Conservation (phyloP, 257 asterid genomes). For the Lithospermum erythrorhizon region DNA sequence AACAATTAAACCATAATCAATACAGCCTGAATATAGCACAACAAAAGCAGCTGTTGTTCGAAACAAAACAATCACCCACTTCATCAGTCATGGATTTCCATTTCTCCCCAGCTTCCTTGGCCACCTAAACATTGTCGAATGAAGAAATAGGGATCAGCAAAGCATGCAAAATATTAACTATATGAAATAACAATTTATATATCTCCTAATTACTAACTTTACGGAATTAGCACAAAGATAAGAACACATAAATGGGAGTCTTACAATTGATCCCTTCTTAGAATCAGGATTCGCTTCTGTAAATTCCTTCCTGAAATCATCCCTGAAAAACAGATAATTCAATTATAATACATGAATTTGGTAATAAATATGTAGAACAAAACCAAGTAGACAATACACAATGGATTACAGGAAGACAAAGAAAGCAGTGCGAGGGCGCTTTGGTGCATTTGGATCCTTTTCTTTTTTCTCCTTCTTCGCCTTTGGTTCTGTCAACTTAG, state of each 20-base stretch:
- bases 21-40: neutral
- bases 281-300: conserved; percentile 67
- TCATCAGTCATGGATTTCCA: conserved; percentile 75
- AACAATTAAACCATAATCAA: neutral
- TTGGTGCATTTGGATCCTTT: conserved; percentile 40
- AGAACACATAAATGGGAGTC: too few species aligned
- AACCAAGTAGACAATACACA: too few species aligned
- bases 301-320: conserved; percentile 54
- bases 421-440: conserved; percentile 79
- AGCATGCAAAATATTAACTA: neutral
- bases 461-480: conserved; percentile 37
- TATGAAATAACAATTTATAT: too few species aligned
- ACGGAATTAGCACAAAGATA: too few species aligned
- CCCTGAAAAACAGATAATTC: conserved; percentile 25
- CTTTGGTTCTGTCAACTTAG: conserved; percentile 30
- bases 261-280: conserved; percentile 49
- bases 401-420: conserved; percentile 56
- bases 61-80: conserved; percentile 19
- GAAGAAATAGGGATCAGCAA: neutral
- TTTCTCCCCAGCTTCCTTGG: conserved; percentile 77
- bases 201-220: too few species aligned
- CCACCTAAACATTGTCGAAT: conserved; percentile 33
- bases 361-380: neutral
- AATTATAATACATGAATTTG: neutral
- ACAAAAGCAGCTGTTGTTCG: neutral